These are phyloP conservation scores for Candida sp. DNA, from an alignment of 1,139 yeast genomes.

Conservation along the genomic window DNA sequence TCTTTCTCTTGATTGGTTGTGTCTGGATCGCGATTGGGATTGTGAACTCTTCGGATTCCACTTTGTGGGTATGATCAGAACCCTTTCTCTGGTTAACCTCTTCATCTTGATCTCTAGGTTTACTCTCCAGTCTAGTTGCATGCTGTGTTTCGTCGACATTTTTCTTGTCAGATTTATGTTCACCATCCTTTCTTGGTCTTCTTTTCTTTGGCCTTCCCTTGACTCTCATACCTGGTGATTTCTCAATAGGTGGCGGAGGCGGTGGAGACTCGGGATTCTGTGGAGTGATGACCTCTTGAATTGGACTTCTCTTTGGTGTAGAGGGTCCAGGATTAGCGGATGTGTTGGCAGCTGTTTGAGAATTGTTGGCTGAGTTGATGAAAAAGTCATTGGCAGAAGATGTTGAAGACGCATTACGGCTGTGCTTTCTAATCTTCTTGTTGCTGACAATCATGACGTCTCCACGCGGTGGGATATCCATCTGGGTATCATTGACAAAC, in stretches of 20 bases:
- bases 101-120: neutral
- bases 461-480: slow-evolving; percentile 42
- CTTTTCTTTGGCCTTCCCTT: slow-evolving; percentile 13
- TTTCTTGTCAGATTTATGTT: neutral
- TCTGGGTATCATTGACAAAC: slow-evolving; percentile 30
- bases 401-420: slow-evolving; percentile 14
- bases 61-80: neutral
- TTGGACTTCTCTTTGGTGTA: slow-evolving; percentile 7
- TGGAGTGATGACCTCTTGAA: slow-evolving; percentile 4
- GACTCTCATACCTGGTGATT: slow-evolving; percentile 16
- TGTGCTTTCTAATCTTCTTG: slow-evolving; percentile 25
- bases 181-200: slow-evolving; percentile 2
- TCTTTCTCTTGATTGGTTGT: slow-evolving; percentile 1
- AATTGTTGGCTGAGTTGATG: neutral
- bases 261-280: slow-evolving; percentile 6
- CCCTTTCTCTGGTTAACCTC: neutral
- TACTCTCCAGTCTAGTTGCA: neutral
- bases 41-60: slow-evolving; percentile 3
- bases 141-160: neutral
- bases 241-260: slow-evolving; percentile 19
- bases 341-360: neutral
- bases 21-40: slow-evolving; percentile 6
- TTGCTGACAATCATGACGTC: slow-evolving; percentile 29
- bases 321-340: neutral
- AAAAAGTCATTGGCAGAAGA: slow-evolving; percentile 10